Conservation (phyloP, 768 basidiomycete species). For the Pleurotus platypus region DNA sequence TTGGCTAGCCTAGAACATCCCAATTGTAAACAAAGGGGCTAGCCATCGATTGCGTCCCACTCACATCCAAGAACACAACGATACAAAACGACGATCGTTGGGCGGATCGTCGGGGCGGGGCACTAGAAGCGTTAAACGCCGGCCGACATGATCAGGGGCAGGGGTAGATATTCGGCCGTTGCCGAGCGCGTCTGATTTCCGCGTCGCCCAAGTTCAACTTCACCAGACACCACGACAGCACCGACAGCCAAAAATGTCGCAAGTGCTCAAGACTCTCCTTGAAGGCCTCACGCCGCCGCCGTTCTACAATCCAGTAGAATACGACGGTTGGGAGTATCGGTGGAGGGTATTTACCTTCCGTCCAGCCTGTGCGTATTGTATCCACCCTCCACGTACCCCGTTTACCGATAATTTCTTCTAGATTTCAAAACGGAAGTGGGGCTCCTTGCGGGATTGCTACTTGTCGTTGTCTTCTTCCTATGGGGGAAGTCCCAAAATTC, state of each 20-base stretch:
- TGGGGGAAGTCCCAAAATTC: slow-evolving; percentile 61
- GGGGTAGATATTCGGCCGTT: background rate
- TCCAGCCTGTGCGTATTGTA: slow-evolving; percentile 57
- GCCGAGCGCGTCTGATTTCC: background rate
- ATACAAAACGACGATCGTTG: background rate
- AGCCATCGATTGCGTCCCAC: background rate
- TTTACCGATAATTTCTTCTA: slow-evolving; percentile 17
- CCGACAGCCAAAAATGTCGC: slow-evolving; percentile 17
- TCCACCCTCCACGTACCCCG: background rate
- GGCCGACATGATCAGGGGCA: background rate
- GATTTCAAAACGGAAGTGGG: slow-evolving; percentile 66
- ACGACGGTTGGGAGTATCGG: slow-evolving; percentile 69
- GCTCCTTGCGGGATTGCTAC: slow-evolving; percentile 47
- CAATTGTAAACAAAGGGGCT: background rate
- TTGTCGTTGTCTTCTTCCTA: slow-evolving; percentile 56
- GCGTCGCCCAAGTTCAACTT: background rate
- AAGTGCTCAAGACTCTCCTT: slow-evolving; percentile 30
- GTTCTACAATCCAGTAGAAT: slow-evolving; percentile 49
- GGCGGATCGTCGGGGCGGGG: background rate
- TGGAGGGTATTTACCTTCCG: slow-evolving; percentile 80
- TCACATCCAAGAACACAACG: background rate
- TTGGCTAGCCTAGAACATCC: background rate
- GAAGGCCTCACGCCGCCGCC: slow-evolving; percentile 53
- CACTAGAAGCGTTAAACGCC: background rate
- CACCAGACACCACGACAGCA: background rate